phyloP scores from a whole-genome alignment of 2,329 filamentous ascomycete genomes.

The Cladosporium sphaerospermum region DNA sequence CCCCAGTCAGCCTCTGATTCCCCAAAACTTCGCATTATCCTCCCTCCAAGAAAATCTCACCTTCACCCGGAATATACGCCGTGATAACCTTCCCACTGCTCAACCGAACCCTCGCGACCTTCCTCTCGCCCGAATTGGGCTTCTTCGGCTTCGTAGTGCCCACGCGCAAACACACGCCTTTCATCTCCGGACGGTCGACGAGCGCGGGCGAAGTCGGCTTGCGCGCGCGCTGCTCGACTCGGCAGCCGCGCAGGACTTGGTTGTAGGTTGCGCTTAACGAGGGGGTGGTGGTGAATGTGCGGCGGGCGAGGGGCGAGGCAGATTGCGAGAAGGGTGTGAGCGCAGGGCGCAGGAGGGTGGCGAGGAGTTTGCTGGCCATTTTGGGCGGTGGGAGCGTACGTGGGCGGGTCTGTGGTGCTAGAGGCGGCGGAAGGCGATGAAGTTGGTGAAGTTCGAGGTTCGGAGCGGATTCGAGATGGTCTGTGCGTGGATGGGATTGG shows the following conservation, averaged over 20 bases:
- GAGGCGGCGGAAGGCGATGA: neutral
- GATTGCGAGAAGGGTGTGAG: constrained; percentile 14
- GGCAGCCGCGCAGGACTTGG: constrained; percentile 60
- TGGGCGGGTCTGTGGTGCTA: constrained; percentile 1
- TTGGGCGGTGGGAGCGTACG: neutral
- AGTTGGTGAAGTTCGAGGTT: constrained; percentile 2
- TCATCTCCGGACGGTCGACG: constrained; percentile 69
- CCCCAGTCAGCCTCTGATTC: neutral
- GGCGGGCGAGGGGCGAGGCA: constrained; percentile 18
- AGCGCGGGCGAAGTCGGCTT: constrained; percentile 86
- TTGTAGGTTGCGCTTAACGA: constrained; percentile 42
- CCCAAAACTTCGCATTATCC: constrained; percentile 1
- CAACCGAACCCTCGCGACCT: constrained; percentile 85
- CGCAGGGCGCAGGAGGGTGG: constrained; percentile 31
- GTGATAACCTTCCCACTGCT: constrained; percentile 82
- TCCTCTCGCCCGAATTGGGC: constrained; percentile 94
- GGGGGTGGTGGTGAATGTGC: constrained; percentile 34
- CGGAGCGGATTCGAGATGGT: constrained; percentile 1
- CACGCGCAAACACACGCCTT: constrained; percentile 93
- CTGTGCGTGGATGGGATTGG: neutral
- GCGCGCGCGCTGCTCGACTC: constrained; percentile 70
- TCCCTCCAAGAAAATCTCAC: constrained; percentile 31
- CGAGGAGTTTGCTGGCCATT: constrained; percentile 37
- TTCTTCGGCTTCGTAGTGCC: constrained; percentile 95
- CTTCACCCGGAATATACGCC: constrained; percentile 93